Evolutionary conservation across 2,329 filamentous ascomycete species (phyloP).

Genomic region (Colletotrichum theobromicola): DNA sequence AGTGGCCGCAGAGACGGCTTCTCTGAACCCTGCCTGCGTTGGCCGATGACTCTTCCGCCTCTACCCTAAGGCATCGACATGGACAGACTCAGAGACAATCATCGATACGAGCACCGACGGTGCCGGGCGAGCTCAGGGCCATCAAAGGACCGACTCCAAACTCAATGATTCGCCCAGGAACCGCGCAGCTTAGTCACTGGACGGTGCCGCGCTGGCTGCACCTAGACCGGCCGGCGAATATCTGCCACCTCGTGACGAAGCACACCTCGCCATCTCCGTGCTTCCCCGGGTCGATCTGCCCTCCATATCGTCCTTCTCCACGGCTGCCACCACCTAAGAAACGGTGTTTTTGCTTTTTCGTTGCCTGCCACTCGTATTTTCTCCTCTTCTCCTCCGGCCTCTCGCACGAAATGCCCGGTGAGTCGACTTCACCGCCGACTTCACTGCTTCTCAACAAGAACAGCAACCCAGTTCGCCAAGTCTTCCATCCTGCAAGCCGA

Average conservation of each 20-base stretch:
- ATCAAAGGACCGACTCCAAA: neutral
- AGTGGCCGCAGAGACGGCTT: neutral
- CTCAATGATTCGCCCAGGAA: neutral
- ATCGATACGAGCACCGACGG: neutral
- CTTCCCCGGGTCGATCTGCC: neutral
- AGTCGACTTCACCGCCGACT: constrained; percentile 4
- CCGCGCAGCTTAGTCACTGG: neutral
- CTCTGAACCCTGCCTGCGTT: neutral
- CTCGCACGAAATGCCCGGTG: neutral
- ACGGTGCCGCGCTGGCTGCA: neutral
- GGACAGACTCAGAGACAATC: neutral
- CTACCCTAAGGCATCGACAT: neutral
- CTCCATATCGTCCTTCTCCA: neutral
- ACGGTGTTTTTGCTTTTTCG: neutral
- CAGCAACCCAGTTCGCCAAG: neutral
- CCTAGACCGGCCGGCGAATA: neutral
- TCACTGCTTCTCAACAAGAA: neutral
- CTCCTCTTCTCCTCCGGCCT: neutral
- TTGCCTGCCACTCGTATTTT: neutral
- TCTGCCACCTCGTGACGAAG: neutral
- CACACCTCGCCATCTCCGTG: neutral
- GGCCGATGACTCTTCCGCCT: neutral
- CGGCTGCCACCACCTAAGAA: neutral
- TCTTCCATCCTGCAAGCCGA: neutral
- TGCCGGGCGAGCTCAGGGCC: neutral